These are phyloP conservation scores for Trichothecium roseum DNA, from an alignment of 2,329 filamentous ascomycete genomes.

Conservation along the genomic window DNA sequence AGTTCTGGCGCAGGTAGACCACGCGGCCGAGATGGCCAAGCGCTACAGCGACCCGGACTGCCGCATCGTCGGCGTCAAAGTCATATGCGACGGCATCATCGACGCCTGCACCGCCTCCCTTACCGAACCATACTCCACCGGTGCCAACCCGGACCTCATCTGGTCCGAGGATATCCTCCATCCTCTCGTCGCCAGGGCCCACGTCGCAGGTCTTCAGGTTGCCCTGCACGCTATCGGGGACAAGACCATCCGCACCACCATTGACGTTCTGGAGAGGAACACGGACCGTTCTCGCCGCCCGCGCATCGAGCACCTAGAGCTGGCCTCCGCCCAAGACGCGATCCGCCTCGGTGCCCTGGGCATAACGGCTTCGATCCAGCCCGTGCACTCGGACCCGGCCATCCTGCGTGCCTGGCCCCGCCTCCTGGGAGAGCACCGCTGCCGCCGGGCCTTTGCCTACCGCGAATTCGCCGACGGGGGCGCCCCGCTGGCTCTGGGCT, in stretches of 20 bases:
- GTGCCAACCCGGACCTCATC: conserved; percentile 34
- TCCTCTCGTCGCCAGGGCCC: conserved; percentile 43
- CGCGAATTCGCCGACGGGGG: conserved; percentile 46
- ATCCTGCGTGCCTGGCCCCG: conserved; percentile 51
- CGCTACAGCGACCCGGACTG: conserved; percentile 23
- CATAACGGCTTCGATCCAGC: conserved; percentile 50
- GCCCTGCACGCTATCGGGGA: conserved; percentile 59
- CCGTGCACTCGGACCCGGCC: conserved; percentile 49
- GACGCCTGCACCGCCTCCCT: conserved; percentile 56
- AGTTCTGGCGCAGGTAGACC: conserved; percentile 36
- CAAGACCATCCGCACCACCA: conserved; percentile 42
- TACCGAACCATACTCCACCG: conserved; percentile 45
- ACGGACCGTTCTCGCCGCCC: conserved; percentile 38
- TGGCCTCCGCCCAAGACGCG: conserved; percentile 44
- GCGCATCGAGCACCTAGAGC: conserved; percentile 55
- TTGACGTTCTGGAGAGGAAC: conserved; percentile 40
- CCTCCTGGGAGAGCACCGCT: conserved; percentile 42
- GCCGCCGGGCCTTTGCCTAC: conserved; percentile 52
- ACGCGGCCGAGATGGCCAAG: conserved; percentile 32
- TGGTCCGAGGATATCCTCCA: conserved; percentile 43
- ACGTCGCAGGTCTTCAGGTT: conserved; percentile 43
- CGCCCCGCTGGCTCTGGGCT: conserved; percentile 45
- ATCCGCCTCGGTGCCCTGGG: conserved; percentile 43
- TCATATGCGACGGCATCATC: conserved; percentile 55
- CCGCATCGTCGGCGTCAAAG: conserved; percentile 50